These are phyloP conservation scores for Litchi chinensis DNA, from an alignment of 345 rosid genomes.

Conservation along the genomic window DNA sequence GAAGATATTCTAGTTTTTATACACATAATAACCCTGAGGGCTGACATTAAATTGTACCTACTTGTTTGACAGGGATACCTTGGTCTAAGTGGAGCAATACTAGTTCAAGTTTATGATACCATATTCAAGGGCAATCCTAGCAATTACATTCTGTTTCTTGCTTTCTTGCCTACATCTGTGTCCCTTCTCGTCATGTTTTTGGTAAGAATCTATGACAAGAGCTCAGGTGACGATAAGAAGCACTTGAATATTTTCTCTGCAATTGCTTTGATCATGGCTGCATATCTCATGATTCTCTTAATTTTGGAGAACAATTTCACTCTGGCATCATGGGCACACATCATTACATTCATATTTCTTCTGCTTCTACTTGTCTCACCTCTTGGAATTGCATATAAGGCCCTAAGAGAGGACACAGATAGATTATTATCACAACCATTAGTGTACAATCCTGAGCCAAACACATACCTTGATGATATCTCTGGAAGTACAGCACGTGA, in stretches of 20 bases:
- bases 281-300: conserved; percentile 68
- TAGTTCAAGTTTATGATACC: conserved; percentile 69
- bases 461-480: no score
- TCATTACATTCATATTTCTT: conserved; percentile 43
- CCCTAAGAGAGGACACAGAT: conserved; percentile 42
- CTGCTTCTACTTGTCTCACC: conserved; percentile 61
- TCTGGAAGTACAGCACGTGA: not conserved
- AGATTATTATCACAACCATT: conserved; percentile 14
- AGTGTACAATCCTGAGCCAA: conserved; percentile 18
- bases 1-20: no score
- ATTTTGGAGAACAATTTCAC: conserved; percentile 53
- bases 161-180: conserved; percentile 57
- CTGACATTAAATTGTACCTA: no score
- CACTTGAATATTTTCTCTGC: conserved; percentile 74
- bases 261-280: conserved; percentile 58
- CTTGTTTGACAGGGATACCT: conserved; percentile 70
- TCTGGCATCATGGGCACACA: conserved; percentile 52
- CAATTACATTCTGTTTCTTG: conserved; percentile 69
- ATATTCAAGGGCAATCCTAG: conserved; percentile 53
- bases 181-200: conserved; percentile 67
- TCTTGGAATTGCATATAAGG: conserved; percentile 56
- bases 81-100: conserved; percentile 84
- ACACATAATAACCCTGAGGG: no score
- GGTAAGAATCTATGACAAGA: conserved; percentile 58
- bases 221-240: conserved; percentile 55